A percentile compares a stretch with the other conserved stretches of the same genome.
Evolutionary conservation across 225 moss, liverwort and hornwort genomes (phyloP).

Genomic region (Pseudoscleropodium purum): DNA sequence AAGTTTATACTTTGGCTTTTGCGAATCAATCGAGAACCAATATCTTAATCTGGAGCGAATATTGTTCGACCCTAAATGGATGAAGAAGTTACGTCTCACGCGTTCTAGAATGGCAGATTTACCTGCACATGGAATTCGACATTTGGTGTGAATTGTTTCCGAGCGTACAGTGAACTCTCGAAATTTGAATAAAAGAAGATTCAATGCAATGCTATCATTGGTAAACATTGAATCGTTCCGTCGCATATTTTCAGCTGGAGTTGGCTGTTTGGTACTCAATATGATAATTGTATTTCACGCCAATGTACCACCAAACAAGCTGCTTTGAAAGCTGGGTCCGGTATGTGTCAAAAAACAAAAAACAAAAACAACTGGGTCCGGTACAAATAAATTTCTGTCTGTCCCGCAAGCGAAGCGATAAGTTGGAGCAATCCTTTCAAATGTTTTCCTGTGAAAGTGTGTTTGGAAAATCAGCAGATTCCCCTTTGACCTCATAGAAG

Average conservation of each 20-base stretch:
- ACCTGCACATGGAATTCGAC: not conserved
- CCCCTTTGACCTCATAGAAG: not conserved
- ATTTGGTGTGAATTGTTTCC: no score
- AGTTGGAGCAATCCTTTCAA: no score
- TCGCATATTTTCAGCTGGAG: not conserved
- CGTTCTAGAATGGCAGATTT: not conserved
- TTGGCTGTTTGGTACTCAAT: no score
- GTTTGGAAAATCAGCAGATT: not conserved
- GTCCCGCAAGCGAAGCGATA: no score
- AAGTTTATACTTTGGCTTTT: not conserved
- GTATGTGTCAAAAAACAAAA: no score
- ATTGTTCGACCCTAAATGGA: not conserved
- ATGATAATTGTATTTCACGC: not conserved
- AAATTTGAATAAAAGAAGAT: not conserved
- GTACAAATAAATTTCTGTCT: not conserved
- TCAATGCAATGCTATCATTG: no score
- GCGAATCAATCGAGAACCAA: not conserved
- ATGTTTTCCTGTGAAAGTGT: not conserved
- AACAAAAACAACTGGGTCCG: no score
- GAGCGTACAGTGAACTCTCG: not conserved
- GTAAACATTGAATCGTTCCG: not conserved
- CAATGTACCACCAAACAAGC: not conserved
- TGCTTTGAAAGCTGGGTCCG: not conserved
- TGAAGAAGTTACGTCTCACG: not conserved
- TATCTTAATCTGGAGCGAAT: not conserved